These are phyloP conservation scores for Cladosporium sp. DNA, from an alignment of 2,329 filamentous ascomycete genomes.

Conservation along the genomic window DNA sequence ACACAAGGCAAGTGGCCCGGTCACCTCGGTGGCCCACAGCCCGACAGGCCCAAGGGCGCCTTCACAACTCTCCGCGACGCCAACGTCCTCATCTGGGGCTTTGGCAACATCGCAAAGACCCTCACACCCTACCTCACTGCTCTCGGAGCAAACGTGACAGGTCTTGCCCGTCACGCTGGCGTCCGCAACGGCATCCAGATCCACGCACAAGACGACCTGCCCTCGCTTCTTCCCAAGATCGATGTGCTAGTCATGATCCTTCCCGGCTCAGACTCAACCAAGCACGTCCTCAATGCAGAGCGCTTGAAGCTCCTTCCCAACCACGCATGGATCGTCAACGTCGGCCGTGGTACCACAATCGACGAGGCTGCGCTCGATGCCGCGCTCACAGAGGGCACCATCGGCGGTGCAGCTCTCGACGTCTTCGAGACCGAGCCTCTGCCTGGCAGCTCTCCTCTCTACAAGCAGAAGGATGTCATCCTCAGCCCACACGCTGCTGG, in stretches of 20 bases:
- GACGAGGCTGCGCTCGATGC: slow-evolving; percentile 52
- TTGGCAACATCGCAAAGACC: slow-evolving; percentile 65
- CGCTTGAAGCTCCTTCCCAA: slow-evolving; percentile 55
- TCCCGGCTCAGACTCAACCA: slow-evolving; percentile 58
- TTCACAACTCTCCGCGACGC: slow-evolving; percentile 63
- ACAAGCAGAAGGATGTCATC: slow-evolving; percentile 54
- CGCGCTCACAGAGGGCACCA: slow-evolving; percentile 46
- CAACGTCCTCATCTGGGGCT: slow-evolving; percentile 63
- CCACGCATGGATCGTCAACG: slow-evolving; percentile 54
- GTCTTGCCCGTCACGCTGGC: slow-evolving; percentile 58
- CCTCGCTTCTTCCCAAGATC: slow-evolving; percentile 56
- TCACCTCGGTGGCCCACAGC: slow-evolving; percentile 63
- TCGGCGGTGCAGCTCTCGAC: slow-evolving; percentile 54
- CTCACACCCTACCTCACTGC: slow-evolving; percentile 56
- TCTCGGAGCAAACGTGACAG: slow-evolving; percentile 60
- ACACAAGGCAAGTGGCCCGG: slow-evolving; percentile 57
- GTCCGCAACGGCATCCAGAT: slow-evolving; percentile 62
- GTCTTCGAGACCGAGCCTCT: slow-evolving; percentile 56
- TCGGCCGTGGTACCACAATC: slow-evolving; percentile 52
- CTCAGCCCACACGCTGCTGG: slow-evolving; percentile 61
- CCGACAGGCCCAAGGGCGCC: slow-evolving; percentile 55
- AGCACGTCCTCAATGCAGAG: slow-evolving; percentile 56
- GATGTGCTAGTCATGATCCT: slow-evolving; percentile 70
- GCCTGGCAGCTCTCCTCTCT: slow-evolving; percentile 47
- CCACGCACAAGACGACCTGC: slow-evolving; percentile 55